Conservation (phyloP, 139 green algal species). For the Limnomonas spitsbergensis region DNA sequence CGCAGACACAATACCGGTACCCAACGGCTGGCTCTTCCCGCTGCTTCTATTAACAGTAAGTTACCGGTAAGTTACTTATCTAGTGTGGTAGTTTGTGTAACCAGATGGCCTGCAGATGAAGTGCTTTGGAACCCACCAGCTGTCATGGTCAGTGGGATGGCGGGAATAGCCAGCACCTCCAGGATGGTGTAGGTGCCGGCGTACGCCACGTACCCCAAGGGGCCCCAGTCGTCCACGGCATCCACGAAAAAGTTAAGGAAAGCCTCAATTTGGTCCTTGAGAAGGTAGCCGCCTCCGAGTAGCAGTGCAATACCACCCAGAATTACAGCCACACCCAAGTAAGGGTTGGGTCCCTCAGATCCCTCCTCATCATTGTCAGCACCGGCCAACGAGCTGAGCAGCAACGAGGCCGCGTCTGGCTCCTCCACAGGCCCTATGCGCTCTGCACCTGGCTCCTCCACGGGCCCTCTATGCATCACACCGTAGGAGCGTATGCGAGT, state of each 20-base stretch:
- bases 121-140: too few species aligned
- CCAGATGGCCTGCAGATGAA: too few species aligned
- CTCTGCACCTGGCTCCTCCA: too few species aligned
- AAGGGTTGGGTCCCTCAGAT: neutral
- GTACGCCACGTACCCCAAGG: constrained; percentile 67
- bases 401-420: neutral
- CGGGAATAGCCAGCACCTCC: constrained; percentile 65
- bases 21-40: too few species aligned
- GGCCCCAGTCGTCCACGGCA: constrained; percentile 68
- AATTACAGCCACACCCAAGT: neutral
- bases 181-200: constrained; percentile 64
- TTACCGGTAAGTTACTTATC: too few species aligned
- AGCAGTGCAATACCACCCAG: constrained; percentile 13
- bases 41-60: too few species aligned
- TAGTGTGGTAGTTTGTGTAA: too few species aligned
- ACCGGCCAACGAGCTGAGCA: neutral
- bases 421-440: too few species aligned
- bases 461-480: too few species aligned
- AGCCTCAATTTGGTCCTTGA: constrained; percentile 54
- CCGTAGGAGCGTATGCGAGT: too few species aligned
- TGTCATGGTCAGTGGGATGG: constrained; percentile 79
- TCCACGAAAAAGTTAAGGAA: constrained; percentile 67
- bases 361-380: neutral
- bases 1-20: too few species aligned
- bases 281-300: constrained; percentile 44